A percentile compares a stretch with the other conserved stretches of the same genome.
Evolutionary conservation across 306 rosid species (phyloP).

Genomic region (Acmispon strigosus): DNA sequence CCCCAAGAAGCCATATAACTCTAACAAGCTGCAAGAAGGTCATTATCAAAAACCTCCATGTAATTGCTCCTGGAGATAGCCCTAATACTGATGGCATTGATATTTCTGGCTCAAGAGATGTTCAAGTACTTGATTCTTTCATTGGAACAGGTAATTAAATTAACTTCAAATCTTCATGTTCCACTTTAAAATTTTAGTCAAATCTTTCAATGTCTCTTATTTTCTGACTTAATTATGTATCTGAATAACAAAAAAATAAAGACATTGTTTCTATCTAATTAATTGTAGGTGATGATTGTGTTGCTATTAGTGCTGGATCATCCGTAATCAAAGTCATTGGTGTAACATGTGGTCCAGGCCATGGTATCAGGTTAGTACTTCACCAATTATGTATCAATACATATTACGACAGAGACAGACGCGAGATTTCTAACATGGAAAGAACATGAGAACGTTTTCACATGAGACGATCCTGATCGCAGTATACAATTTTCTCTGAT

Average conservation of each 20-base stretch:
- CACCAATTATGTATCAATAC: background rate
- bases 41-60: constrained; percentile 16
- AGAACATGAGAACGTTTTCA: too few species aligned
- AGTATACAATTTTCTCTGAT: background rate
- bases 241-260: background rate
- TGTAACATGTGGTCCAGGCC: constrained; percentile 52
- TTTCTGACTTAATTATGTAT: background rate
- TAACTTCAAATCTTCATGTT: background rate
- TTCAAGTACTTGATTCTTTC: constrained; percentile 32
- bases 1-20: constrained; percentile 45
- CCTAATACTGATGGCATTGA: constrained; percentile 58
- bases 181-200: background rate
- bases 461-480: too few species aligned
- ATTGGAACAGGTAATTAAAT: constrained; percentile 35
- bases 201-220: background rate
- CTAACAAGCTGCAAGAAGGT: constrained; percentile 31
- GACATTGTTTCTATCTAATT: background rate
- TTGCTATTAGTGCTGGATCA: constrained; percentile 49
- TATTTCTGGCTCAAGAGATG: constrained; percentile 30
- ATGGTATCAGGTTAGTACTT: constrained; percentile 44
- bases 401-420: too few species aligned
- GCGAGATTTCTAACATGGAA: too few species aligned
- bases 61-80: constrained; percentile 40
- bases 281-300: constrained; percentile 42
- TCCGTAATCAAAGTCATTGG: constrained; percentile 22